Base-by-base conservation (phyloP, 2,329 filamentous ascomycete genomes). In the Trichoderma simmonsii region DNA sequence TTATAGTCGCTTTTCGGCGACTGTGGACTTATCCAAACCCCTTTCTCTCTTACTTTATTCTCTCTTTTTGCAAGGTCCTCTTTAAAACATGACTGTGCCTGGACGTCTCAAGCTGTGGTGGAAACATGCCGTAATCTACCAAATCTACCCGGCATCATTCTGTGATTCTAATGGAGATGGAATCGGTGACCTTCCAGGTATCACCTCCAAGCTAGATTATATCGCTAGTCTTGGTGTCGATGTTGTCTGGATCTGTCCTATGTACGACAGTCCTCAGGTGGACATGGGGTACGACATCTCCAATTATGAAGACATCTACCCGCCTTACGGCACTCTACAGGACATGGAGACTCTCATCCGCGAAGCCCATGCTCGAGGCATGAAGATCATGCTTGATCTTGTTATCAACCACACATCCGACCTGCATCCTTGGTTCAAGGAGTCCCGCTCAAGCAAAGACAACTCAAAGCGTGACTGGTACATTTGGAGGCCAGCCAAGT, bases 351-450 rank as follows among this genome's bases (percentile, higher is more conserved):
- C 81, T 0, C 79, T 93, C 43, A 89, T 92, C 64, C 77, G 85
- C 30, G 87, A 87, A 60, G 85, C 88, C 54, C 90, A 92, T 73
- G 80, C 85, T 18, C 85, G 90, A 4, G 89, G 86, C 3, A 92
- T 94, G 87, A 89, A 88, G 75, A 81, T 94, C 12, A 89, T 95
- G 71, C 86, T 94, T 72, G 92, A 95, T 77, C 83, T 95, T 3
- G 92, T 95, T 2, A 87, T 94, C 73, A 95, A 94, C 75, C 92
- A 95, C 78, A 94, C 92, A 0, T 92, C 89, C 3, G 88, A 91
- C 74, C 86, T 92, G 78, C 90, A 93, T 76, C 84, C 85, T 4
- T 94, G 91, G 91, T 93, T 93, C 81, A 84, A 88, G 62, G 87
- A 92, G 77, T 91, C 89, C 2, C 84, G 88, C 65, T 87, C 86